Evolutionary conservation across 2,329 filamentous ascomycete species (phyloP).

Genomic region (Cladosporium oxysporum): DNA sequence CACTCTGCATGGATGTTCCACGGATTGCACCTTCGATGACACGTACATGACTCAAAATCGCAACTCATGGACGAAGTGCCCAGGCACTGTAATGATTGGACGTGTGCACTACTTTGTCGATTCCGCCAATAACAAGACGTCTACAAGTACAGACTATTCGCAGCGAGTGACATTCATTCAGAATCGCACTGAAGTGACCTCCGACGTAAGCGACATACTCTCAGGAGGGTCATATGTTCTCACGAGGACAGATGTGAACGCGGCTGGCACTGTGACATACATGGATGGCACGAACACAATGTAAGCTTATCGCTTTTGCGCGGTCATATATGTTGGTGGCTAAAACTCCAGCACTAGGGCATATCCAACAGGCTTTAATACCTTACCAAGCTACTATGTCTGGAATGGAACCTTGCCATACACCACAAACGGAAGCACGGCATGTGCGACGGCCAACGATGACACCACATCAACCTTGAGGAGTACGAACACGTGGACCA

Average conservation of each 20-base stretch:
- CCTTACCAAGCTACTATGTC: not conserved
- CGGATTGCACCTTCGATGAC: not conserved
- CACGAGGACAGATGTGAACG: slow-evolving; percentile 19
- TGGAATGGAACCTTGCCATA: not conserved
- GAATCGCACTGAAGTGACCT: not conserved
- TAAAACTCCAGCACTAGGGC: not conserved
- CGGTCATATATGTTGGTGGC: not conserved
- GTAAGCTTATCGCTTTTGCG: not conserved
- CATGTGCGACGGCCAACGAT: not conserved
- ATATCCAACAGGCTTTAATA: not conserved
- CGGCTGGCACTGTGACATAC: slow-evolving; percentile 15
- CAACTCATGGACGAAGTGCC: not conserved
- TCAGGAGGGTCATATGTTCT: not conserved
- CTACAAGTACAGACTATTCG: not conserved
- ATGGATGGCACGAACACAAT: not conserved
- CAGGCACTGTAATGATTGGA: not conserved
- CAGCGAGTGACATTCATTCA: slow-evolving; percentile 1
- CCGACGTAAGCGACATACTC: not conserved
- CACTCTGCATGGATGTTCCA: not conserved
- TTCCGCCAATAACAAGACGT: not conserved
- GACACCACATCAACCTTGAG: not conserved
- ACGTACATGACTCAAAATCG: not conserved
- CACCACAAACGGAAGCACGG: not conserved
- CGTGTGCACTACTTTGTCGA: slow-evolving; percentile 4
- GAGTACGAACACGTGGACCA: not conserved